Conservation (phyloP, 805 yeast genomes). For the Helenozyma rhizophorensis region DNA sequence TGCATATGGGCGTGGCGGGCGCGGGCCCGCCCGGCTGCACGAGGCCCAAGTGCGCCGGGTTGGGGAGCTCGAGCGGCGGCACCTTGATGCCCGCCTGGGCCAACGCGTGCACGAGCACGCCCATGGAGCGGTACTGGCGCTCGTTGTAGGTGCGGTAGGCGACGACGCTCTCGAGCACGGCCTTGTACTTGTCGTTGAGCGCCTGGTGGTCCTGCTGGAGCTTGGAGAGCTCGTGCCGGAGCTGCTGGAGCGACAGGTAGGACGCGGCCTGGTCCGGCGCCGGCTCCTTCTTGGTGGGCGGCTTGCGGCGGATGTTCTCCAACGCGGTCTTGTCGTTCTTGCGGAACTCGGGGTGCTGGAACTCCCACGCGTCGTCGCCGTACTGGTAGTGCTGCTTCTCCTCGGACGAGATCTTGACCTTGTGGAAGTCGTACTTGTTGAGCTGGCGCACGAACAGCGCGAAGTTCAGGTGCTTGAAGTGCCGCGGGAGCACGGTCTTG, state of each 20-base stretch:
- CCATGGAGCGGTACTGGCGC: constrained; percentile 49
- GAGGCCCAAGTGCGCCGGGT: constrained; percentile 23
- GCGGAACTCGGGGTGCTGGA: constrained; percentile 84
- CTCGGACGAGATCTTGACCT: constrained; percentile 72
- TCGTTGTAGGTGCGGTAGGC: constrained; percentile 55
- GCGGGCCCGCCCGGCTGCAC: constrained; percentile 7
- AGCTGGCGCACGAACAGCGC: constrained; percentile 93
- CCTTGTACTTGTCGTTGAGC: constrained; percentile 50
- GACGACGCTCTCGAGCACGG: constrained; percentile 58
- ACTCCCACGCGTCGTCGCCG: constrained; percentile 89
- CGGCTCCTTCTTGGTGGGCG: constrained; percentile 50
- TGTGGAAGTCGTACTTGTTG: constrained; percentile 96
- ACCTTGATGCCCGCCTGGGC: constrained; percentile 59
- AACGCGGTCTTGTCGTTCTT: constrained; percentile 72
- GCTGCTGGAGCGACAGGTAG: constrained; percentile 12
- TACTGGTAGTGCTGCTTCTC: constrained; percentile 50
- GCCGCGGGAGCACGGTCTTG: constrained; percentile 80
- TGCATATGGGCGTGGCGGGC: constrained; percentile 1
- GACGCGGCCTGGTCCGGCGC: constrained; percentile 7
- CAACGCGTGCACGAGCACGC: constrained; percentile 45
- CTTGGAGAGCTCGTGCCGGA: constrained; percentile 30
- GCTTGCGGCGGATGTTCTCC: constrained; percentile 83
- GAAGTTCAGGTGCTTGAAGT: constrained; percentile 92
- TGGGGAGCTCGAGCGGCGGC: constrained; percentile 61
- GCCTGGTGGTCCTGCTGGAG: constrained; percentile 29